Evolutionary conservation across 1,284 basidiomycete species (phyloP), one percentile per base, ranked within the genome.

Genomic region (Trichosporon sp.): DNA sequence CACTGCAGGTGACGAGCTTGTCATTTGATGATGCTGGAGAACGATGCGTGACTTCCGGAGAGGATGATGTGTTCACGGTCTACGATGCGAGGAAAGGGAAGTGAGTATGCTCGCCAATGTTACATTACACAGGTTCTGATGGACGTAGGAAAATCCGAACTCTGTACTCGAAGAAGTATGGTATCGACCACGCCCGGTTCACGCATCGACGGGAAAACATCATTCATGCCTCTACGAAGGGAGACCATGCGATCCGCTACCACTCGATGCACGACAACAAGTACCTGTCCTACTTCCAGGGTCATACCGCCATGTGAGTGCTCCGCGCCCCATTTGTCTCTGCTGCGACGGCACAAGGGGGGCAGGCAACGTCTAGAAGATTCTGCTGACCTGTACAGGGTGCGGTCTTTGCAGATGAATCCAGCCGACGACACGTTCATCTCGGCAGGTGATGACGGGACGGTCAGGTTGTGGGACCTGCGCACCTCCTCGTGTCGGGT

Each of bases 391-490:
- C 9, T 7, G 15, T 7, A 8, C 73, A 85, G 89, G 68, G 97
- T 99, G 3, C 87, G 92, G 27, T 95, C 95, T 0, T 84, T 99
- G 13, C 91, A 96, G 78, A 90, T 98, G 76, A 95, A 92, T 3
- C 97, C 97, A 0, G 87, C 91, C 1, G 92, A 98, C 78, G 96
- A 99, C 78, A 92, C 92, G 0, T 98, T 99, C 83, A 89, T 99
- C 86, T 97, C 95, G 7, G 92, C 90, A 1, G 93, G 95, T 0
- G 86, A 92, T 75, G 95, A 99, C 85, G 93, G 92, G 75, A 95
- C 94, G 0, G 94, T 99, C n/a, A 88, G 94, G 44, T 84, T 99
- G 23, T 99, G 97, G 97, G 97, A 99, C 82, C 86, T 98, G 56
- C 89, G 95, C 38, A 86, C 89, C 18, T 88, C 89, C 0, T 86